A percentile compares a stretch with the other conserved stretches of the same genome.
These are phyloP conservation scores for Chondrus crispus DNA, from an alignment of 23 red algal genomes.

Conservation along the genomic window DNA sequence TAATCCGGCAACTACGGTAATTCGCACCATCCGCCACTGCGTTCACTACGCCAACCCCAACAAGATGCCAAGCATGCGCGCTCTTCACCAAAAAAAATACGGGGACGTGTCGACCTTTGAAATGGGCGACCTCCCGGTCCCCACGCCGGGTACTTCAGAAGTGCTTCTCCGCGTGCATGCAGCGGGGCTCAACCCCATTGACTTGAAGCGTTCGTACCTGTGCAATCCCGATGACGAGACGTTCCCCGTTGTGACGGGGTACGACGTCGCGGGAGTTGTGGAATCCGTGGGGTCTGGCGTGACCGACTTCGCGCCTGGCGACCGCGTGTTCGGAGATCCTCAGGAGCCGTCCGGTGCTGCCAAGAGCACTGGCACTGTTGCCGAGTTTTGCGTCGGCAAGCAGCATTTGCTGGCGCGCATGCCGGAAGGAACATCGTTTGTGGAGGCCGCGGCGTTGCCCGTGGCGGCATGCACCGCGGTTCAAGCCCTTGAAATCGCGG, in stretches of 20 bases:
- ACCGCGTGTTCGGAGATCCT: slow-evolving; percentile 32
- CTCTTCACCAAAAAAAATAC: neutral
- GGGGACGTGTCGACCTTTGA: neutral
- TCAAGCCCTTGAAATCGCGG: neutral
- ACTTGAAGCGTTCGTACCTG: neutral
- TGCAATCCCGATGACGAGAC: neutral
- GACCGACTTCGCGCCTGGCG: neutral
- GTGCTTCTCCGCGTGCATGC: slow-evolving; percentile 36
- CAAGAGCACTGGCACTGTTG: neutral
- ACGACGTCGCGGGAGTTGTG: slow-evolving; percentile 36
- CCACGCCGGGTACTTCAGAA: neutral
- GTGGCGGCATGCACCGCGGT: slow-evolving; percentile 7
- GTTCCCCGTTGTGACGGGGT: neutral
- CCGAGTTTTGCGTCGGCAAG: neutral
- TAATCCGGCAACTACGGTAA: too few relatives aligned
- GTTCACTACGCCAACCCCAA: too few relatives aligned
- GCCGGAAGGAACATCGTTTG: neutral
- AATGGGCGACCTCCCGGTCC: neutral
- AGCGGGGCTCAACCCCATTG: slow-evolving; percentile 32
- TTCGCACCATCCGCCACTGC: too few relatives aligned
- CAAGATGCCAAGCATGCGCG: neutral
- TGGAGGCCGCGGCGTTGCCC: slow-evolving; percentile 9
- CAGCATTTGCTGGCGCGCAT: neutral
- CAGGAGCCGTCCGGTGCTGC: neutral
- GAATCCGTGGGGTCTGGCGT: neutral